These are phyloP conservation scores for Aspergillus caelatus DNA, from an alignment of 2,329 filamentous ascomycete species.

Conservation along the genomic window DNA sequence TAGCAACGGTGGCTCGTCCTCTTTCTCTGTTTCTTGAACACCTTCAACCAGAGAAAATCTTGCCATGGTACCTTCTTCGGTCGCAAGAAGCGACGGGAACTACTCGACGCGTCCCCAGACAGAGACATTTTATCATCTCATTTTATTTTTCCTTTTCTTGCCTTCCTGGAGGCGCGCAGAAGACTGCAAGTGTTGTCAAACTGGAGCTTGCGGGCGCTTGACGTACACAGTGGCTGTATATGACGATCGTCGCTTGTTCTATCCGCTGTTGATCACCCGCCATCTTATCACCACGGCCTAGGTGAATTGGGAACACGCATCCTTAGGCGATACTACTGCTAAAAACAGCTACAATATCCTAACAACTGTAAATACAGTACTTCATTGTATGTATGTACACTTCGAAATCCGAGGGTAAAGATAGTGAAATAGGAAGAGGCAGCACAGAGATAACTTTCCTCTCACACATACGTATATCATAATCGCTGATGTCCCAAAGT, in stretches of 20 bases:
- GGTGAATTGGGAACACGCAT: neutral
- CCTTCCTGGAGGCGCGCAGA: neutral
- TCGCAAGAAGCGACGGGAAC: conserved; percentile 35
- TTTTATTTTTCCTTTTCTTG: conserved; percentile 12
- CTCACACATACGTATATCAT: neutral
- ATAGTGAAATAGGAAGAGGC: neutral
- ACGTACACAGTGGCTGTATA: neutral
- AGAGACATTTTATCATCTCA: conserved; percentile 32
- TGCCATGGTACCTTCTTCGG: conserved; percentile 33
- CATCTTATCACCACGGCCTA: neutral
- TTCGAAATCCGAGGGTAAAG: too few relatives aligned
- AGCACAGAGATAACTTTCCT: neutral
- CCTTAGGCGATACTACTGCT: too few relatives aligned
- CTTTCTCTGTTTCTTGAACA: neutral
- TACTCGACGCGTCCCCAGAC: conserved; percentile 32
- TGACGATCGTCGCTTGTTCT: neutral
- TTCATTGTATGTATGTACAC: too few relatives aligned
- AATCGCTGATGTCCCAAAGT: neutral
- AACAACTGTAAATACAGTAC: too few relatives aligned
- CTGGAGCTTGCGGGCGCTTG: neutral
- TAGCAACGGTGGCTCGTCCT: conserved; percentile 1
- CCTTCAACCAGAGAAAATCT: neutral
- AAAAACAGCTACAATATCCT: too few relatives aligned
- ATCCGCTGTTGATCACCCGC: conserved; percentile 1
- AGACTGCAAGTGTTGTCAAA: conserved; percentile 2